Percentiles rank a stretch among this genome's conserved stretches.
phyloP scores from a whole-genome alignment of 2,329 filamentous ascomycete genomes.

The Botryotinia globosa region DNA sequence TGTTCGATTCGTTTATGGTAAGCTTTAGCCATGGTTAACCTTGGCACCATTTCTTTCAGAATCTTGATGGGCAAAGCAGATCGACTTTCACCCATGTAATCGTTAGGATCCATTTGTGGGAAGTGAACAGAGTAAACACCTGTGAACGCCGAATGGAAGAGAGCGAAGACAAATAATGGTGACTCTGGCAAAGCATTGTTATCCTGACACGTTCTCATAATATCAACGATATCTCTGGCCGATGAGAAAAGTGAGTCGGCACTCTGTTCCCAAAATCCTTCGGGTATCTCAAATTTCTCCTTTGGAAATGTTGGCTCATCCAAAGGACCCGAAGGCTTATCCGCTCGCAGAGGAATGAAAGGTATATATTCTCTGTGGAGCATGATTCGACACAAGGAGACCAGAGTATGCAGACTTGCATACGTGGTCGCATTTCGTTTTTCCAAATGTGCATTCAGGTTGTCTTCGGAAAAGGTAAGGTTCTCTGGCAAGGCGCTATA shows the following conservation, averaged over 20 bases:
- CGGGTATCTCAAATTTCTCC: conserved; percentile 46
- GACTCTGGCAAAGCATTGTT: conserved; percentile 61
- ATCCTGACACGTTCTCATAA: conserved; percentile 60
- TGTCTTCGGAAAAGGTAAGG: conserved; percentile 57
- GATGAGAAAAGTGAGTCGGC: conserved; percentile 62
- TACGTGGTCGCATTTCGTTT: conserved; percentile 62
- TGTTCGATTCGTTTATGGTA: conserved; percentile 54
- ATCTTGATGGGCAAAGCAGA: conserved; percentile 48
- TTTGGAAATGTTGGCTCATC: conserved; percentile 55
- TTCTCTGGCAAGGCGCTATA: conserved; percentile 50
- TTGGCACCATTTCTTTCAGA: conserved; percentile 50
- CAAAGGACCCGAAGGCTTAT: conserved; percentile 52
- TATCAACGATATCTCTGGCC: conserved; percentile 60
- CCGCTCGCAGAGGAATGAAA: conserved; percentile 57
- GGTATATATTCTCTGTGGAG: conserved; percentile 67
- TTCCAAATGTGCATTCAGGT: conserved; percentile 64
- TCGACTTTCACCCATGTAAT: conserved; percentile 47
- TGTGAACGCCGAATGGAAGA: conserved; percentile 64
- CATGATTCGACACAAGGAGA: conserved; percentile 64
- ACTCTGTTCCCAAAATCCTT: conserved; percentile 60
- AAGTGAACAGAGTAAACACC: conserved; percentile 67
- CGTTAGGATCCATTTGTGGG: conserved; percentile 62
- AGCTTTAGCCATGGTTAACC: conserved; percentile 55
- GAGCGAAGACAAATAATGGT: conserved; percentile 62
- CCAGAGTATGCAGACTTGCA: conserved; percentile 64